Evolutionary conservation across 495 filamentous ascomycete genomes (phyloP), one percentile per base, ranked within the genome.

Genomic region (Tuber magnatum): DNA sequence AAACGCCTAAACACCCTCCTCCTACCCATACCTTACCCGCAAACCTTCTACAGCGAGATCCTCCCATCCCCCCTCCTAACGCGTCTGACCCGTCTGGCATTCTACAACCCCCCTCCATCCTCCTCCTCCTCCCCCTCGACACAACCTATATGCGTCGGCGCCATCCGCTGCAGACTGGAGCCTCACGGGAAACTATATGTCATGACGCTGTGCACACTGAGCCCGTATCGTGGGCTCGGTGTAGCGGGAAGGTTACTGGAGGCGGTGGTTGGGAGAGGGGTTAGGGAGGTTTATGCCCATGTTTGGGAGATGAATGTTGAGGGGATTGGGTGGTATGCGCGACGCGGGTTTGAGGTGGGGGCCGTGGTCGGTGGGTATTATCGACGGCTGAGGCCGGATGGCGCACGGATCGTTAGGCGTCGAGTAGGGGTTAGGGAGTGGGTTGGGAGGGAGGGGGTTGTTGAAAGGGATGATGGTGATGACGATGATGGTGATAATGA

Each of bases 251-350:
- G 91, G 20, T 86, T 95, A 8, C 81, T 89, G 42, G 82, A 83
- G 6, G 82, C 83, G 75, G 85, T 84, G 2, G 73, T 75, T 20
- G 74, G 76, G 51, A 68, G 77, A 48, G 81, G 78, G 24, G 80
- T 80, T 24, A 71, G 41, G 16, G 81, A 82, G 74, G 76, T 93
- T 18, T 94, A 92, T 72, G 95, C 95, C 22, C 95, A 99, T 85
- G 95, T 98, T 3, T 97, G 97, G 91, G 93, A 95, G 76, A 90
- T 91, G 75, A 98, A 99, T 81, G 87, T 88, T 18, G 95, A 97
- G 65, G 95, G 88, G 0, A 83, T 96, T 82, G 87, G 88, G 75
- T 99, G 95, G 95, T 99, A 99, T 86, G 77, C 83, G 35, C 88
- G 88, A 73, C 87, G 93, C n/a, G 93, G 94, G 7, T 99, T 99